These are phyloP conservation scores for Talaromyces adpressus DNA, from an alignment of 495 filamentous ascomycete genomes.

Conservation along the genomic window DNA sequence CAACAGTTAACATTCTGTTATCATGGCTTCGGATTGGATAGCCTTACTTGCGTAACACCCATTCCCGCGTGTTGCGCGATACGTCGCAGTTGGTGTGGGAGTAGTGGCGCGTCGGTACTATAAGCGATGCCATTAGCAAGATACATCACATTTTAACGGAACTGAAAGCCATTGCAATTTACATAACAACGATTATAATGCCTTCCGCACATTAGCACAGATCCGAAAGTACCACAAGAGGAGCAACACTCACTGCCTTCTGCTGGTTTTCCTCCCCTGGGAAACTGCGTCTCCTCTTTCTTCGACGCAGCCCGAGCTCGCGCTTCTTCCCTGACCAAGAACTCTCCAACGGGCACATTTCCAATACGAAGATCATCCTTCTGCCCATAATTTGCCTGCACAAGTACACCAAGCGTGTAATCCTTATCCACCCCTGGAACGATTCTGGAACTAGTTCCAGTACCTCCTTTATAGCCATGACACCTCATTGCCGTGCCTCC, in stretches of 20 bases:
- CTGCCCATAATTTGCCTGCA: slow-evolving; percentile 2
- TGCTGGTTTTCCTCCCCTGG: background rate
- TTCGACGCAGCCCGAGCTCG: background rate
- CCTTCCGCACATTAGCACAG: background rate
- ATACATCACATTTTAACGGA: background rate
- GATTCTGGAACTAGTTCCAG: background rate
- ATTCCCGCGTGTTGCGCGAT: background rate
- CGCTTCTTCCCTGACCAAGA: slow-evolving; percentile 1
- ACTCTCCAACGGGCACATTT: background rate
- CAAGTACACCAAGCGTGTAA: slow-evolving; percentile 1
- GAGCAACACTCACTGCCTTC: background rate
- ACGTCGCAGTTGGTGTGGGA: slow-evolving; percentile 4
- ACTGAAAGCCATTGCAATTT: background rate
- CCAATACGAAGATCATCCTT: background rate
- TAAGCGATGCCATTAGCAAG: background rate
- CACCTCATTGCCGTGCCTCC: slow-evolving; percentile 4
- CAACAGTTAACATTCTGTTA: background rate
- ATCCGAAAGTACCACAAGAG: background rate
- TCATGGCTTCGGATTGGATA: background rate
- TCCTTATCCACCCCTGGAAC: background rate
- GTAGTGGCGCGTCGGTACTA: slow-evolving; percentile 1
- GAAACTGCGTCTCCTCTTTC: background rate
- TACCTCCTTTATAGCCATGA: slow-evolving; percentile 5
- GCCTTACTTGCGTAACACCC: background rate
- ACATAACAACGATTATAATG: background rate